A percentile compares a stretch with the other conserved stretches of the same genome.
Conservation (phyloP, 768 basidiomycete species). For the Macrolepiota albuminosa region DNA sequence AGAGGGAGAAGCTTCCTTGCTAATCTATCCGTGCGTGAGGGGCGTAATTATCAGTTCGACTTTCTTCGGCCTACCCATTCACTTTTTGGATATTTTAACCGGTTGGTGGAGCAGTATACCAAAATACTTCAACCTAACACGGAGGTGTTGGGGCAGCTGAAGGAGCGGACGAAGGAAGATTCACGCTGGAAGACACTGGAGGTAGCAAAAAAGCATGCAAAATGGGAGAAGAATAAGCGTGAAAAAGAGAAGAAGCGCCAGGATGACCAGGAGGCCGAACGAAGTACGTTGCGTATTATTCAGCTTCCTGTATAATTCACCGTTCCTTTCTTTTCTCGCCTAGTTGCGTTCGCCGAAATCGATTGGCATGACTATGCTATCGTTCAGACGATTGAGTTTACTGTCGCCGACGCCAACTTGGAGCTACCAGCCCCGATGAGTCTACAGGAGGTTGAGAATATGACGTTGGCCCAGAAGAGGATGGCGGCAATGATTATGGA, state of each 20-base stretch:
- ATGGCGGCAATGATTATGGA: slow-evolving; percentile 99
- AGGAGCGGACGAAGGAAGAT: slow-evolving; percentile 56
- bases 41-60: slow-evolving; percentile 96
- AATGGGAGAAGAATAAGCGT: slow-evolving; percentile 82
- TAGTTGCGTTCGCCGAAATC: slow-evolving; percentile 92
- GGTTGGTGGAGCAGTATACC: slow-evolving; percentile 93
- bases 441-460: slow-evolving; percentile 89
- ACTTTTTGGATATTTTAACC: slow-evolving; percentile 94
- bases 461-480: slow-evolving; percentile 95
- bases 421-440: slow-evolving; percentile 97
- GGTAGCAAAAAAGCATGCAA: slow-evolving; percentile 69
- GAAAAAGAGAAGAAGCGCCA: slow-evolving; percentile 83
- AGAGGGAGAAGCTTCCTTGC: slow-evolving; percentile 85
- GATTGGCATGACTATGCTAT: slow-evolving; percentile 99
- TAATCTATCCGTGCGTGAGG: slow-evolving; percentile 81
- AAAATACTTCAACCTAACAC: slow-evolving; percentile 83
- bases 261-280: slow-evolving; percentile 91
- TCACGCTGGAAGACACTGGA: slow-evolving; percentile 79
- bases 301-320: slow-evolving; percentile 1
- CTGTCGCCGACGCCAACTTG: slow-evolving; percentile 81
- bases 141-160: slow-evolving; percentile 67
- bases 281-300: slow-evolving; percentile 47
- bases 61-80: slow-evolving; percentile 95
- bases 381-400: slow-evolving; percentile 97
- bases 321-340: background rate